Percentiles rank a stretch among this genome's conserved stretches.
phyloP scores from a whole-genome alignment of 305 asterid species.

The Fraxinus dipetala region DNA sequence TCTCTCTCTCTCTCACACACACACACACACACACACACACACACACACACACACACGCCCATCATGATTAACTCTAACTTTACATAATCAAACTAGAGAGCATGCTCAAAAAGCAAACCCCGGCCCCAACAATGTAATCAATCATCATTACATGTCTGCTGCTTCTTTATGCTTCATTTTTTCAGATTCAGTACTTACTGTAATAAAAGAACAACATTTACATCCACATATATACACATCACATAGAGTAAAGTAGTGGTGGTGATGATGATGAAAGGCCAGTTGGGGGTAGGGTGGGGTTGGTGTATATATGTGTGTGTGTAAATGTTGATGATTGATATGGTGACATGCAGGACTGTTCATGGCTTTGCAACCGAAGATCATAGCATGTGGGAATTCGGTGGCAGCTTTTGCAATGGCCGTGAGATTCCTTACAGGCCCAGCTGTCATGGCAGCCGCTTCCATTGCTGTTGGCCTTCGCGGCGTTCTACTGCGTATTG shows the following conservation, averaged over 20 bases:
- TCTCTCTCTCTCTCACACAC: not conserved
- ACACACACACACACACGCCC: not conserved
- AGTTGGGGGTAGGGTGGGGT: not conserved
- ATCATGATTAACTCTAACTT: conserved; percentile 12
- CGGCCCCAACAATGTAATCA: conserved; percentile 16
- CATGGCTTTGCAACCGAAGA: conserved; percentile 61
- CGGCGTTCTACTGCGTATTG: conserved; percentile 48
- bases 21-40: too few relatives aligned
- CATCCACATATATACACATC: not conserved
- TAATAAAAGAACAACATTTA: not conserved
- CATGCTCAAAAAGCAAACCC: conserved; percentile 30
- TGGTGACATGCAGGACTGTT: conserved; percentile 40
- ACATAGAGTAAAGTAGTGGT: not conserved
- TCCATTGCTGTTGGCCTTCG: conserved; percentile 58
- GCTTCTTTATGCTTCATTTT: not conserved
- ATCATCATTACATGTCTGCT: conserved; percentile 33
- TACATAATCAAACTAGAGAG: conserved; percentile 23
- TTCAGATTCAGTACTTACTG: not conserved
- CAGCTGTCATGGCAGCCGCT: conserved; percentile 65
- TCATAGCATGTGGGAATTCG: conserved; percentile 59
- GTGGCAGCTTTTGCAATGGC: conserved; percentile 50
- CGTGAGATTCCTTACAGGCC: conserved; percentile 59
- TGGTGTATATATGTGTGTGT: not conserved
- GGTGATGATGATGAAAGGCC: not conserved
- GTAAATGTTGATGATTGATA: conserved; percentile 10